Conservation (phyloP, 768 basidiomycete genomes). For the Amanita subjunquillea region DNA sequence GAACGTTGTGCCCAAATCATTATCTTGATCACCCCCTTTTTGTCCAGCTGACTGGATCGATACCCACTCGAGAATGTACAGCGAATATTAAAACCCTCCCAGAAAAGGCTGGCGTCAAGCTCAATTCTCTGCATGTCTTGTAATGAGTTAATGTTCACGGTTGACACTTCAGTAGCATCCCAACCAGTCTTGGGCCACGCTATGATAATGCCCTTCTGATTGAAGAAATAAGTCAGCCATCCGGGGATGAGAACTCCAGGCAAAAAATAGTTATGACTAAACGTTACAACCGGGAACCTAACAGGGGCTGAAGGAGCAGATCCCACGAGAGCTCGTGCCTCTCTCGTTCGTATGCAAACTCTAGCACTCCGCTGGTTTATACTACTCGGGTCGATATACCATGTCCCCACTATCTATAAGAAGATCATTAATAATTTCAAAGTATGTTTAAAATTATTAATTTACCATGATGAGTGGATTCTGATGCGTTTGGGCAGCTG, state of each 20-base stretch:
- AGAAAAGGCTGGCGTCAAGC: too few species aligned
- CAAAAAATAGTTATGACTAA: neutral
- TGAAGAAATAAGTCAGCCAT: neutral
- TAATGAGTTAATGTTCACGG: too few species aligned
- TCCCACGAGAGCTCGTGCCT: too few species aligned
- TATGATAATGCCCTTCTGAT: too few species aligned
- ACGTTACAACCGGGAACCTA: neutral
- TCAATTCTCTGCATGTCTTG: too few species aligned
- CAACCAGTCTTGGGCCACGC: too few species aligned
- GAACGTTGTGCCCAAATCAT: too few species aligned
- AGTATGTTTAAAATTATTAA: neutral
- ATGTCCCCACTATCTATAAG: neutral
- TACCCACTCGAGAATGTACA: too few species aligned
- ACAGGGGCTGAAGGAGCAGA: neutral
- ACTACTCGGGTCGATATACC: neutral
- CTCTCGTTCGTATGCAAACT: neutral
- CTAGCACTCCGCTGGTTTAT: neutral
- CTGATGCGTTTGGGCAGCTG: neutral
- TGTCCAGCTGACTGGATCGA: too few species aligned
- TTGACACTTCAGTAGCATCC: too few species aligned
- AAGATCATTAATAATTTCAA: neutral
- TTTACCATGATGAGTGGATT: neutral
- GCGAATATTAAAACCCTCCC: too few species aligned
- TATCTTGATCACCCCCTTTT: too few species aligned
- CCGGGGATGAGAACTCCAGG: neutral